Conservation (phyloP, 2,329 filamentous ascomycete genomes). For the Calonectria pseudoreteaudii region DNA sequence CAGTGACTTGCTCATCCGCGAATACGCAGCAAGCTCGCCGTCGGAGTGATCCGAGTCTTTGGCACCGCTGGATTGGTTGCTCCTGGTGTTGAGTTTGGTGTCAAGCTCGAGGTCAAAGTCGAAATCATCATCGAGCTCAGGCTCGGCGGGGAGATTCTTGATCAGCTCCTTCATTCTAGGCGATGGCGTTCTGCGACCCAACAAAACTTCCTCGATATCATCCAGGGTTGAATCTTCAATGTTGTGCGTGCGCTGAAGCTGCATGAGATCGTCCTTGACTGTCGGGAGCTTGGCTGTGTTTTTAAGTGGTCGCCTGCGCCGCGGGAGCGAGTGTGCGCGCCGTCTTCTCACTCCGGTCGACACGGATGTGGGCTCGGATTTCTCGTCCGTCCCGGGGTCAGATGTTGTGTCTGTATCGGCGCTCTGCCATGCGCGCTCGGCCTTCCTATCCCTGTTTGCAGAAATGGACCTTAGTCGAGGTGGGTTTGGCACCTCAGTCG, state of each 20-base stretch:
- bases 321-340: slow-evolving; percentile 55
- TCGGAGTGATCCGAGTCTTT: slow-evolving; percentile 45
- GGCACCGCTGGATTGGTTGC: slow-evolving; percentile 34
- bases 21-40: slow-evolving; percentile 57
- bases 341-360: slow-evolving; percentile 42
- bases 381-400: slow-evolving; percentile 46
- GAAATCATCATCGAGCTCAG: slow-evolving; percentile 36
- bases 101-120: slow-evolving; percentile 43
- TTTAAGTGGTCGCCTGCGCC: slow-evolving; percentile 58
- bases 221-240: slow-evolving; percentile 72
- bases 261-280: slow-evolving; percentile 66
- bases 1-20: slow-evolving; percentile 66
- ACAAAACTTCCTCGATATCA: slow-evolving; percentile 64
- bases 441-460: slow-evolving; percentile 41
- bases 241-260: slow-evolving; percentile 64
- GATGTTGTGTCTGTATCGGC: slow-evolving; percentile 47
- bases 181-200: slow-evolving; percentile 48
- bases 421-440: slow-evolving; percentile 38
- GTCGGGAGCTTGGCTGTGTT: slow-evolving; percentile 67
- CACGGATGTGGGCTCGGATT: slow-evolving; percentile 34
- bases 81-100: slow-evolving; percentile 40
- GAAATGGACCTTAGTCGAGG: slow-evolving; percentile 31
- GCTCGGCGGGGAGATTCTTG: slow-evolving; percentile 40
- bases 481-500: slow-evolving; percentile 25
- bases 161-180: slow-evolving; percentile 41